Conservation (phyloP, 2,329 filamentous ascomycete species). For the Fusarium sarcochroum region DNA sequence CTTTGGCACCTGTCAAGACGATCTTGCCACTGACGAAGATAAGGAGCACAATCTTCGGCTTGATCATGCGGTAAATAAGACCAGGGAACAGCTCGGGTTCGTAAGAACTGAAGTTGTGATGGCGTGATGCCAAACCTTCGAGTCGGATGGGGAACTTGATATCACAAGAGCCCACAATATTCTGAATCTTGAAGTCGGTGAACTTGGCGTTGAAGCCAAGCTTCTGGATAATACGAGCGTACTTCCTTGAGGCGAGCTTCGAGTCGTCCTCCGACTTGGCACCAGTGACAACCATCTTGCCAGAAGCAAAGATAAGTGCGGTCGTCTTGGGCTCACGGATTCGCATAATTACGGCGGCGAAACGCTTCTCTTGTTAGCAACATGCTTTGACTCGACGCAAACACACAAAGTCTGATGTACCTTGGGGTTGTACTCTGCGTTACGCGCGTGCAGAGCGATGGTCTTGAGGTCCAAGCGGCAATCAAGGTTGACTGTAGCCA, state of each 20-base stretch:
- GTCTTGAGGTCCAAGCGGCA: constrained; percentile 98
- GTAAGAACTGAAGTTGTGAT: constrained; percentile 99
- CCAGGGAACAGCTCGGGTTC: constrained; percentile 98
- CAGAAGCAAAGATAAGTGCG: constrained; percentile 95
- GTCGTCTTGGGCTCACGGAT: constrained; percentile 99
- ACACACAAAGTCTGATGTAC: constrained; percentile 66
- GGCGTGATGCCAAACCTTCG: constrained; percentile 93
- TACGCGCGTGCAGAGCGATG: constrained; percentile 96
- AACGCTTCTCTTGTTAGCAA: constrained; percentile 76
- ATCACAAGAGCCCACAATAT: constrained; percentile 98
- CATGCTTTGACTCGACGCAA: constrained; percentile 12
- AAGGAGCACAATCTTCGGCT: constrained; percentile 97
- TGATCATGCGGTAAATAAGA: constrained; percentile 99
- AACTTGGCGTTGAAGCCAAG: constrained; percentile 99
- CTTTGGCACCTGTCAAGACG: constrained; percentile 96
- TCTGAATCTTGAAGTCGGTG: constrained; percentile 99
- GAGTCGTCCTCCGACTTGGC: constrained; percentile 98
- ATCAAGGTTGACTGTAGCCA: constrained; percentile 98
- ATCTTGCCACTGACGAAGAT: constrained; percentile 99
- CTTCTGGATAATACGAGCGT: constrained; percentile 99
- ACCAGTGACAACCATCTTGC: constrained; percentile 99
- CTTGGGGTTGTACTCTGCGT: constrained; percentile 99
- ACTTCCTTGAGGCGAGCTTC: constrained; percentile 96
- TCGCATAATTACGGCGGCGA: constrained; percentile 99
- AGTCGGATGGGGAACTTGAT: constrained; percentile 99